phyloP scores from a whole-genome alignment of 2,329 filamentous ascomycete genomes.

The Fusarium neocosmosporiellum region DNA sequence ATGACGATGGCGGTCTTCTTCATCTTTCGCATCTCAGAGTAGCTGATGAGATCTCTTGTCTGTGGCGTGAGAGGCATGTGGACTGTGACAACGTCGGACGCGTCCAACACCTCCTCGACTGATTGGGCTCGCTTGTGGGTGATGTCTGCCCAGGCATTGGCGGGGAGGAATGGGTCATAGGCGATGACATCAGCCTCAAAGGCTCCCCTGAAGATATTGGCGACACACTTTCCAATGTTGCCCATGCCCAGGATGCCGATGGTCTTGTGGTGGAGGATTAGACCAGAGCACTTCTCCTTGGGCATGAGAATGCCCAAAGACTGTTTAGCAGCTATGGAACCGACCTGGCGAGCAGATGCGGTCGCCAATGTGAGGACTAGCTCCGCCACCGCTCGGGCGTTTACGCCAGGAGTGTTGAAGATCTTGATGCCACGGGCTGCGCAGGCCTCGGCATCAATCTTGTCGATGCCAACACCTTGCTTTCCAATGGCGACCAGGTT shows the following conservation, averaged over 20 bases:
- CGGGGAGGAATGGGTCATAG: constrained; percentile 50
- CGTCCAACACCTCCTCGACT: constrained; percentile 47
- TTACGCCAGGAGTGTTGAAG: constrained; percentile 60
- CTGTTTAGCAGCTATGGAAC: constrained; percentile 47
- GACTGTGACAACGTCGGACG: constrained; percentile 50
- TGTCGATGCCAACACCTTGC: constrained; percentile 60
- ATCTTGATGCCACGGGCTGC: constrained; percentile 53
- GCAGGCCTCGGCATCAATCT: constrained; percentile 56
- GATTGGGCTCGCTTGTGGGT: constrained; percentile 45
- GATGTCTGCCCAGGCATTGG: constrained; percentile 48
- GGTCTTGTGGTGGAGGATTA: constrained; percentile 49
- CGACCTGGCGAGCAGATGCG: constrained; percentile 48
- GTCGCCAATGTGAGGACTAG: constrained; percentile 50
- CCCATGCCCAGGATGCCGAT: constrained; percentile 55
- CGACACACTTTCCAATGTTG: constrained; percentile 51
- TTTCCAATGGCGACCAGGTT: constrained; percentile 57
- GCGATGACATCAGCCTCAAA: constrained; percentile 50
- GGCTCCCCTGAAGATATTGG: constrained; percentile 50
- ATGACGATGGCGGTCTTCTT: constrained; percentile 53
- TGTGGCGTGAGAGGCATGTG: constrained; percentile 51
- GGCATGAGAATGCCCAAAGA: constrained; percentile 43
- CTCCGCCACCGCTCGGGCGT: constrained; percentile 55
- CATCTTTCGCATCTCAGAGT: constrained; percentile 48
- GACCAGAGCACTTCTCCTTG: constrained; percentile 56
- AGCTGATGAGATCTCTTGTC: constrained; percentile 48